A percentile compares a stretch with the other conserved stretches of the same genome.
Conservation (phyloP, 768 basidiomycete genomes). For the Clathrus columnatus region DNA sequence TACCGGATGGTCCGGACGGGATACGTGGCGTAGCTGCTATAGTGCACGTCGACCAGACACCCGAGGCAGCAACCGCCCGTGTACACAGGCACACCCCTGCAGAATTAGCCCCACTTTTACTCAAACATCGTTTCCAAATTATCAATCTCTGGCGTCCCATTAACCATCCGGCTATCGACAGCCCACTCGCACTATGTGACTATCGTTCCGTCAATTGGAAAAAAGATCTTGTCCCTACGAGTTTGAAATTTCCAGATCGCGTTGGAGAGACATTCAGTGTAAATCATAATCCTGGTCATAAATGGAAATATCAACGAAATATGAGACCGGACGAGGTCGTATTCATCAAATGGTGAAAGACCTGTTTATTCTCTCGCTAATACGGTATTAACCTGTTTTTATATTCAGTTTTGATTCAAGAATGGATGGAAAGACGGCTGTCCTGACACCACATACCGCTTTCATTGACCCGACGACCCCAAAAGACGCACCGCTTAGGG, state of each 20-base stretch:
- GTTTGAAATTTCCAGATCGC: constrained; percentile 32
- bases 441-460: constrained; percentile 25
- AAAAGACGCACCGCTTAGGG: no score
- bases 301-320: constrained; percentile 34
- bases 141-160: no score
- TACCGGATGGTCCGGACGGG: constrained; percentile 27
- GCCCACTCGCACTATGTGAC: constrained; percentile 42
- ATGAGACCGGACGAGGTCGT: constrained; percentile 38
- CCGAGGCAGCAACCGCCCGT: no score
- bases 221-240: constrained; percentile 29
- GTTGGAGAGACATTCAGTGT: constrained; percentile 37
- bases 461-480: no score
- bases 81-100: no score
- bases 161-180: constrained; percentile 34
- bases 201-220: constrained; percentile 31
- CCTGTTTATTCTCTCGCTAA: not conserved
- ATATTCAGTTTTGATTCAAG: constrained; percentile 25
- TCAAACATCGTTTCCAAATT: constrained; percentile 36
- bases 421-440: constrained; percentile 26
- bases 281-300: no score
- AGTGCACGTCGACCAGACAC: no score
- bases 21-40: constrained; percentile 41
- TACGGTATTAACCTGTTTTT: not conserved
- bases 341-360: constrained; percentile 39
- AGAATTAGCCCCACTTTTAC: constrained; percentile 27